Evolutionary conservation across 805 yeast genomes (phyloP).

Genomic region (Candida succiphila): DNA sequence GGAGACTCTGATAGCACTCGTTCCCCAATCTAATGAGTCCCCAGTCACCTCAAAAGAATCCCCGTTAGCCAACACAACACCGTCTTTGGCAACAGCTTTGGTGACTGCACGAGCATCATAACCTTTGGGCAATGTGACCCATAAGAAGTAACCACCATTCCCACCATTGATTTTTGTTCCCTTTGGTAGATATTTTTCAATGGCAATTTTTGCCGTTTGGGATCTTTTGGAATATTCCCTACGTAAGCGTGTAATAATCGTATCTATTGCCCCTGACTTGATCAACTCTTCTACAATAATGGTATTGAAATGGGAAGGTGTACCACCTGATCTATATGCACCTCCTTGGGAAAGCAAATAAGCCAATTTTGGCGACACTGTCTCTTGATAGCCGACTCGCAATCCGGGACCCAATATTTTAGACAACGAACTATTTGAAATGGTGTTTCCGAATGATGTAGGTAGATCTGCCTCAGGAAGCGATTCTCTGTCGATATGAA

Average conservation of each 20-base stretch:
- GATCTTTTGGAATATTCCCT: conserved; percentile 39
- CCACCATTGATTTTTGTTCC: conserved; percentile 53
- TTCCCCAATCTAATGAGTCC: conserved; percentile 57
- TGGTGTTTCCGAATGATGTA: conserved; percentile 47
- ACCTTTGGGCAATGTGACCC: conserved; percentile 52
- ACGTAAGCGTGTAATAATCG: conserved; percentile 34
- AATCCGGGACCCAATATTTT: conserved; percentile 78
- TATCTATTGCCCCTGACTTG: conserved; percentile 36
- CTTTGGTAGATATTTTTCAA: conserved; percentile 39
- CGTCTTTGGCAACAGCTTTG: conserved; percentile 27
- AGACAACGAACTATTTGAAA: conserved; percentile 72
- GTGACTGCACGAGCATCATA: conserved; percentile 23
- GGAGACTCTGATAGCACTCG: conserved; percentile 42
- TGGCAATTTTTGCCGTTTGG: conserved; percentile 23
- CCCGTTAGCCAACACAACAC: conserved; percentile 67
- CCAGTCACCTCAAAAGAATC: conserved; percentile 64
- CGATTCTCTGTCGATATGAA: conserved; percentile 52
- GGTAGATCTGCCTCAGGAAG: conserved; percentile 15
- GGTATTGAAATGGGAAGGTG: conserved; percentile 69
- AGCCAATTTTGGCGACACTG: conserved; percentile 45
- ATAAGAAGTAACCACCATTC: conserved; percentile 76
- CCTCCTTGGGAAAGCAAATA: conserved; percentile 60
- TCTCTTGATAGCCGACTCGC: conserved; percentile 78
- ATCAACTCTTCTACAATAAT: conserved; percentile 57
- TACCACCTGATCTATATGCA: conserved; percentile 75